These are phyloP conservation scores for Zymoseptoria ardabiliae DNA, from an alignment of 2,329 filamentous ascomycete species.

Conservation along the genomic window DNA sequence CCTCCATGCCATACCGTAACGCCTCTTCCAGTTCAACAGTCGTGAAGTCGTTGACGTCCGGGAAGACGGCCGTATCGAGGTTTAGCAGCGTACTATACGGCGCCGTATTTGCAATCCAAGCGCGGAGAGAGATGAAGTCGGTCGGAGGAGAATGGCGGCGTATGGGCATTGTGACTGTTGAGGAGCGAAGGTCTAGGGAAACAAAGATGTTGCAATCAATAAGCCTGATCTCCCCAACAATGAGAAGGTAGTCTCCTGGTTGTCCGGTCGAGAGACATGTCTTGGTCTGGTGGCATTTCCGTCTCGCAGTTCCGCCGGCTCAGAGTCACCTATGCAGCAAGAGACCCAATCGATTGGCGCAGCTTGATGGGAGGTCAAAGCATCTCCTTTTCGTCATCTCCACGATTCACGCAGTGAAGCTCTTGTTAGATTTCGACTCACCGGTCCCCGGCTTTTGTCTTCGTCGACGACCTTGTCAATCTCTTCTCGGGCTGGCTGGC, in stretches of 20 bases:
- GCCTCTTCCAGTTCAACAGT: slow-evolving; percentile 1
- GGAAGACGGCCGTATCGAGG: neutral
- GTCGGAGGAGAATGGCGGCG: neutral
- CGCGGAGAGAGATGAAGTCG: neutral
- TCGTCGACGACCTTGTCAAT: neutral
- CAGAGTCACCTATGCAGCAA: neutral
- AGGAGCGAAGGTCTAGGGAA: neutral
- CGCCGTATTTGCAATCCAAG: neutral
- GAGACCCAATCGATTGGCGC: neutral
- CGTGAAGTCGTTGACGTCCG: slow-evolving; percentile 4
- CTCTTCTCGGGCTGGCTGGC: neutral
- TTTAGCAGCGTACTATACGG: slow-evolving; percentile 1
- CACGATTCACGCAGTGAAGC: neutral
- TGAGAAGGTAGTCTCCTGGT: neutral
- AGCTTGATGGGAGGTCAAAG: neutral
- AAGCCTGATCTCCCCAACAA: neutral
- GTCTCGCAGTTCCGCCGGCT: neutral
- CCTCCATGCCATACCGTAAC: neutral
- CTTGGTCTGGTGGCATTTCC: neutral
- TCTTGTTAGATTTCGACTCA: neutral
- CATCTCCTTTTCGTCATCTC: neutral
- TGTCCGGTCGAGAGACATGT: neutral
- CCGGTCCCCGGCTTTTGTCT: neutral
- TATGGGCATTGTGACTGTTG: neutral
- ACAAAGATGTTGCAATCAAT: neutral